Evolutionary conservation across 2,329 filamentous ascomycete genomes (phyloP).

Genomic region (Emmonsiellopsis sp.): DNA sequence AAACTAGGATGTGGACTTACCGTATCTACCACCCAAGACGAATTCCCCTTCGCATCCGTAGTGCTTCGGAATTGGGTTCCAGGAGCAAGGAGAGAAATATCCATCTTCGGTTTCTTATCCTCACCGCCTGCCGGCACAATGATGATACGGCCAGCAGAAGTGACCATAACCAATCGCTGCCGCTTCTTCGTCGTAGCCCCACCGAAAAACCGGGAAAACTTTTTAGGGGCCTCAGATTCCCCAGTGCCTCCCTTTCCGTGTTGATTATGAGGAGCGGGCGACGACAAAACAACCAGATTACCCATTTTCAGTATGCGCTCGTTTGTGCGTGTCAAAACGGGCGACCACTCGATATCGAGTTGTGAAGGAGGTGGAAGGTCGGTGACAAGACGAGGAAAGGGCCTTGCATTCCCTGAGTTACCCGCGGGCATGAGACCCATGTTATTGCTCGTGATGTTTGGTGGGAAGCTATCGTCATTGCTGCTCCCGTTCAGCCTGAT

Average conservation of each 20-base stretch:
- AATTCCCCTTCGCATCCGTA: conserved; percentile 77
- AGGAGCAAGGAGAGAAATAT: conserved; percentile 70
- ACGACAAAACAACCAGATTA: conserved; percentile 75
- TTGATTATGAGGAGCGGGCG: conserved; percentile 66
- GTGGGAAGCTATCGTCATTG: conserved; percentile 32
- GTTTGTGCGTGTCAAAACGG: conserved; percentile 80
- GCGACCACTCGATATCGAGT: conserved; percentile 96
- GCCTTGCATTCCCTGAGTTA: conserved; percentile 45
- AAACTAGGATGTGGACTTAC: conserved; percentile 49
- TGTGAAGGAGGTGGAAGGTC: conserved; percentile 95
- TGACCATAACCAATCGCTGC: conserved; percentile 89
- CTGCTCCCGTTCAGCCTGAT: conserved; percentile 58
- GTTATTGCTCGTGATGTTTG: conserved; percentile 26
- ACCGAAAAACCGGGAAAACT: conserved; percentile 88
- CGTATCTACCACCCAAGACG: conserved; percentile 84
- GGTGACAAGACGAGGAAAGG: conserved; percentile 75
- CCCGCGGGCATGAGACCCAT: conserved; percentile 28
- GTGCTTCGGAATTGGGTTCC: conserved; percentile 73
- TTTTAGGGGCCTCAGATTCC: conserved; percentile 64
- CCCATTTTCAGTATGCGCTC: conserved; percentile 92
- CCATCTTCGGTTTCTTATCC: conserved; percentile 89
- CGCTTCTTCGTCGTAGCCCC: conserved; percentile 86
- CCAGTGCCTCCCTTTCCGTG: conserved; percentile 56
- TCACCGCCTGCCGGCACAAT: conserved; percentile 86
- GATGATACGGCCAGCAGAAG: conserved; percentile 80